Evolutionary conservation across 2,329 filamentous ascomycete genomes (phyloP).

Genomic region (Alternaria dauci): DNA sequence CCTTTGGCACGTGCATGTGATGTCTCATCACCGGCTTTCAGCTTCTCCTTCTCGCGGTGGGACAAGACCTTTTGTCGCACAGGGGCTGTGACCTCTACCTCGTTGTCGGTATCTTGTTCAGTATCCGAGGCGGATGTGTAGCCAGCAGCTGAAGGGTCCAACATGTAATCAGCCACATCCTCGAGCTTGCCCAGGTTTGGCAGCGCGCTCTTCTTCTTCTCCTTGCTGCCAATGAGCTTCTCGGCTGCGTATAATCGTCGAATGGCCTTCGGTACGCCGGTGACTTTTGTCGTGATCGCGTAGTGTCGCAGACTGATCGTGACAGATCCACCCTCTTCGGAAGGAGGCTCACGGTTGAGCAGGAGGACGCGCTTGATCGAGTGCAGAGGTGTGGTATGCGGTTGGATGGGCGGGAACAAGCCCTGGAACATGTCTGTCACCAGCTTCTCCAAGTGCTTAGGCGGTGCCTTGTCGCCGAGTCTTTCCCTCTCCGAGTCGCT

Average conservation of each 20-base stretch:
- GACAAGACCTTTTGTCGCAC: slow-evolving; percentile 70
- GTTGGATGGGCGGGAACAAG: slow-evolving; percentile 94
- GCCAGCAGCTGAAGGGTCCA: slow-evolving; percentile 77
- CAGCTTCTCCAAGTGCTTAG: slow-evolving; percentile 91
- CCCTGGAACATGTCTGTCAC: slow-evolving; percentile 95
- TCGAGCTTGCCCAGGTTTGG: slow-evolving; percentile 91
- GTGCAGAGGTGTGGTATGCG: slow-evolving; percentile 85
- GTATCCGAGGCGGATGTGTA: slow-evolving; percentile 95
- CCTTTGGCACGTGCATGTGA: slow-evolving; percentile 46
- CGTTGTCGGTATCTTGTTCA: slow-evolving; percentile 91
- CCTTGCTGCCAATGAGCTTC: slow-evolving; percentile 69
- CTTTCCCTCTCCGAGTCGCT: slow-evolving; percentile 56
- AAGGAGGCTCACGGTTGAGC: slow-evolving; percentile 76
- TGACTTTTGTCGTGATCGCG: slow-evolving; percentile 88
- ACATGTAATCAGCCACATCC: slow-evolving; percentile 93
- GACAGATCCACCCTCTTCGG: slow-evolving; percentile 64
- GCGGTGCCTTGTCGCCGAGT: slow-evolving; percentile 68
- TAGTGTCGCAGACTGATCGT: slow-evolving; percentile 91
- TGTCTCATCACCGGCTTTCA: slow-evolving; percentile 52
- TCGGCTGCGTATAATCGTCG: slow-evolving; percentile 86
- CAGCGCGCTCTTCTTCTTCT: slow-evolving; percentile 69
- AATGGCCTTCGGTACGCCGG: slow-evolving; percentile 84
- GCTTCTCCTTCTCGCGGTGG: slow-evolving; percentile 59
- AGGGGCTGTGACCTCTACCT: slow-evolving; percentile 79
- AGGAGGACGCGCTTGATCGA: slow-evolving; percentile 93